Percentiles rank a stretch among this genome's conserved stretches.
Evolutionary conservation across 805 yeast genomes (phyloP).

Genomic region (Kuraishia floccosa): DNA sequence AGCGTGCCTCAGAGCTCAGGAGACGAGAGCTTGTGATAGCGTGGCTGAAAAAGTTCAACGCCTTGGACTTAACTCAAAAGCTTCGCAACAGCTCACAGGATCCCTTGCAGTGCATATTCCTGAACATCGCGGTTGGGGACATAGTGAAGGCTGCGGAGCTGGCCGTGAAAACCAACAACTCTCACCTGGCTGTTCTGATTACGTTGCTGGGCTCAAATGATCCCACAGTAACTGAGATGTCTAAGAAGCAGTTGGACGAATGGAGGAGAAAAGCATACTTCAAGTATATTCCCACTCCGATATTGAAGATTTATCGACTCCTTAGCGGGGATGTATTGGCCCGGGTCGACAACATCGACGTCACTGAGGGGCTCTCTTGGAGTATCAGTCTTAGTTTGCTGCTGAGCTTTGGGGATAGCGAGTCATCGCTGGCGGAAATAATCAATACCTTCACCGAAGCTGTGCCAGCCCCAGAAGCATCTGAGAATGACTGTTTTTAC

Average conservation of each 20-base stretch:
- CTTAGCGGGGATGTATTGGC: slow-evolving; percentile 39
- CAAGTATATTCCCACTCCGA: slow-evolving; percentile 35
- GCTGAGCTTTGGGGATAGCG: slow-evolving; percentile 52
- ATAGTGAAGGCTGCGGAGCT: slow-evolving; percentile 47
- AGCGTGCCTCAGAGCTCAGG: slow-evolving; percentile 13
- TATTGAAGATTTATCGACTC: slow-evolving; percentile 52
- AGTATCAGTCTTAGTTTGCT: slow-evolving; percentile 43
- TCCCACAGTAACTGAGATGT: slow-evolving; percentile 38
- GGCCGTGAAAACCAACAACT: slow-evolving; percentile 51
- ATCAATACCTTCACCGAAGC: slow-evolving; percentile 10
- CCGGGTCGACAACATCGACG: slow-evolving; percentile 15
- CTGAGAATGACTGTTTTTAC: slow-evolving; percentile 10
- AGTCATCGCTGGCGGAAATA: slow-evolving; percentile 19
- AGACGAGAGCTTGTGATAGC: slow-evolving; percentile 29
- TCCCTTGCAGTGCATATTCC: slow-evolving; percentile 38
- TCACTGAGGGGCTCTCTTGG: slow-evolving; percentile 50
- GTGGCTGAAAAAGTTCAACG: slow-evolving; percentile 46
- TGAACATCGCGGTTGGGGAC: slow-evolving; percentile 40
- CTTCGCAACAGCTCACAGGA: slow-evolving; percentile 16
- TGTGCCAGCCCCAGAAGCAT: background rate
- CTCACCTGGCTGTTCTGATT: slow-evolving; percentile 60
- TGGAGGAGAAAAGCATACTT: slow-evolving; percentile 44
- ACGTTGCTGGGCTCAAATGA: slow-evolving; percentile 67
- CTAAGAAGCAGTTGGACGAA: slow-evolving; percentile 47
- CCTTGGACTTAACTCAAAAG: slow-evolving; percentile 21